Percentiles rank a stretch among this genome's conserved stretches.
These are phyloP conservation scores for Oenanthe sinensis DNA, from an alignment of 129 eudicot genomes.

Conservation along the genomic window DNA sequence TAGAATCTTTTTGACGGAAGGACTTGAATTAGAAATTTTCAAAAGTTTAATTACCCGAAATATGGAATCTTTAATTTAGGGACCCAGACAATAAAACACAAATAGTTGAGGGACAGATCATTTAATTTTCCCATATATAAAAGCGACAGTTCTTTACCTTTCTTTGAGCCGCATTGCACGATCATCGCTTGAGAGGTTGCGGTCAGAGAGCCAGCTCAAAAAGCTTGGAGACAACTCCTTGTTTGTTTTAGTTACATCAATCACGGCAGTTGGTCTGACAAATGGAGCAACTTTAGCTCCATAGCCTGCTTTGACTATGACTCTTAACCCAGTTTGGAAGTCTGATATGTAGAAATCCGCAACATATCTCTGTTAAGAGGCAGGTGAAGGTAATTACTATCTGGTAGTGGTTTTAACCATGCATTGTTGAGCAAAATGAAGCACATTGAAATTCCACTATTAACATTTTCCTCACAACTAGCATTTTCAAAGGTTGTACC, in stretches of 20 bases:
- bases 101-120: no score
- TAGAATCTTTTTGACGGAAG: no score
- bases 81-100: no score
- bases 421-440: not conserved
- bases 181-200: conserved; percentile 72
- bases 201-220: conserved; percentile 77
- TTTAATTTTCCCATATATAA: no score
- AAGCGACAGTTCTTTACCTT: conserved; percentile 48
- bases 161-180: conserved; percentile 88
- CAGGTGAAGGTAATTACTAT: conserved; percentile 6
- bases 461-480: not conserved
- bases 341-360: conserved; percentile 94
- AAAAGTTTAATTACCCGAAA: no score
- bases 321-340: conserved; percentile 88
- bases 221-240: conserved; percentile 63
- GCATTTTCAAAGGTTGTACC: not conserved
- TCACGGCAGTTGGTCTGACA: conserved; percentile 64
- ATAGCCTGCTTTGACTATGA: conserved; percentile 85
- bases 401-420: not conserved
- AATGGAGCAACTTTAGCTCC: conserved; percentile 90
- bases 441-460: not conserved
- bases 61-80: no score
- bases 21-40: no score
- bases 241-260: conserved; percentile 58
- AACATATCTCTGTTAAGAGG: conserved; percentile 62